Conservation (phyloP, 129 eudicot genomes). For the Deinandra increscens region DNA sequence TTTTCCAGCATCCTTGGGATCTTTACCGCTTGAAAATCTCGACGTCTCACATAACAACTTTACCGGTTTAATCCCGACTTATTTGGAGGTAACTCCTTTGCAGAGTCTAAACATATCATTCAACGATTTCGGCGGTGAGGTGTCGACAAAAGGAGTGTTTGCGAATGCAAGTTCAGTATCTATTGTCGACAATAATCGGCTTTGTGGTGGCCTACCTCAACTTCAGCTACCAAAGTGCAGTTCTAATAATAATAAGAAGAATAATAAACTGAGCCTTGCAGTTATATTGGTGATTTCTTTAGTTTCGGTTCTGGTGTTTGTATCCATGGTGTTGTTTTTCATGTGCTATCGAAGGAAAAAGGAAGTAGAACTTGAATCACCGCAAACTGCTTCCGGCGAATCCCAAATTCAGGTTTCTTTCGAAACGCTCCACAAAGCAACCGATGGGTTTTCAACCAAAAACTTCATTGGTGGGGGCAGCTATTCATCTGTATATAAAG, state of each 20-base stretch:
- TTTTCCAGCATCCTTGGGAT: constrained; percentile 39
- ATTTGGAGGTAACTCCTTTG: constrained; percentile 24
- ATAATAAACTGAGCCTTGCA: constrained; percentile 3
- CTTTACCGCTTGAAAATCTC: constrained; percentile 27
- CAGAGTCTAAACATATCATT: constrained; percentile 32
- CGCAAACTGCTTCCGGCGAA: constrained; percentile 12
- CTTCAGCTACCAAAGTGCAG: constrained; percentile 31
- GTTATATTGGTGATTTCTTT: constrained; percentile 24
- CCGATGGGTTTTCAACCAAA: constrained; percentile 35
- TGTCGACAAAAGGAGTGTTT: constrained; percentile 37
- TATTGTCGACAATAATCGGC: constrained; percentile 27
- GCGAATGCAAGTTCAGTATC: constrained; percentile 25
- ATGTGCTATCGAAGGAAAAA: constrained; percentile 24
- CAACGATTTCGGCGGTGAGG: constrained; percentile 37
- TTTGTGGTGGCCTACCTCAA: constrained; percentile 41
- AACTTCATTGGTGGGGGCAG: constrained; percentile 39
- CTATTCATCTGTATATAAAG: constrained; percentile 42
- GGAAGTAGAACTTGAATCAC: background rate
- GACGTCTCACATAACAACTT: constrained; percentile 46
- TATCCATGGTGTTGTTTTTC: constrained; percentile 12
- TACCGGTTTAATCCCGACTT: constrained; percentile 39
- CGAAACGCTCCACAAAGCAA: constrained; percentile 42
- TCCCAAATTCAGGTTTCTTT: constrained; percentile 31
- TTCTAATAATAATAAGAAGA: constrained; percentile 6
- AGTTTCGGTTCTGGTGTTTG: constrained; percentile 3